A percentile compares a stretch with the other conserved stretches of the same genome.
phyloP scores from a whole-genome alignment of 2,329 filamentous ascomycete species.

The Magnaporthiopsis poae region DNA sequence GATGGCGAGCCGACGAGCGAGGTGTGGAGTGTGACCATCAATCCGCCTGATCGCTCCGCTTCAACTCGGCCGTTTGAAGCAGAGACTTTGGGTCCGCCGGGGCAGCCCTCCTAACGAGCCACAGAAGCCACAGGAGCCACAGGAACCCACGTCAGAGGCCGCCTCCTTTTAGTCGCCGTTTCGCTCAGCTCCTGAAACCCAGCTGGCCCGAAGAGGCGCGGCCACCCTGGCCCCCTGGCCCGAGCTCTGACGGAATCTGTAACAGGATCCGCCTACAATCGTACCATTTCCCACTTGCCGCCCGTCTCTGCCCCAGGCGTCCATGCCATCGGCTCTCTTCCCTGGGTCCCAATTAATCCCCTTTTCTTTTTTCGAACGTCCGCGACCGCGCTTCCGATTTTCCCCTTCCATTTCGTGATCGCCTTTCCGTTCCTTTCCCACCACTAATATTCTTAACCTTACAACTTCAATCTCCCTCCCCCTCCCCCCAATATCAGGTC shows the following conservation, averaged over 20 bases:
- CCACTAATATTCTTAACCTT: neutral
- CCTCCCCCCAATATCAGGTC: neutral
- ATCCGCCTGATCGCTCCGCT: neutral
- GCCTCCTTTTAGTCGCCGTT: neutral
- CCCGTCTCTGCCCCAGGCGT: neutral
- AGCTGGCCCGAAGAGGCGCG: neutral
- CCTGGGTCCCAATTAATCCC: neutral
- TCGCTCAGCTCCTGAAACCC: neutral
- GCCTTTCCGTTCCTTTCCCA: neutral
- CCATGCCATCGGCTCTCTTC: neutral
- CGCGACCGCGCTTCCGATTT: neutral
- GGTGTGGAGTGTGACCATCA: neutral
- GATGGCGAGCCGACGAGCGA: neutral
- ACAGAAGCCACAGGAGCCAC: too few species aligned
- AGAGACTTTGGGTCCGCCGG: neutral
- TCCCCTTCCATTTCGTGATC: constrained; percentile 1
- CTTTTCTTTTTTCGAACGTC: neutral
- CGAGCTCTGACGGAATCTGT: neutral
- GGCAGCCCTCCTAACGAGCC: neutral
- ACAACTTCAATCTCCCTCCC: neutral
- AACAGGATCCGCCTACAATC: constrained; percentile 6
- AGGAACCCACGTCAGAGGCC: too few species aligned
- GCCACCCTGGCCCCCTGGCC: neutral
- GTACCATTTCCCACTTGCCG: constrained; percentile 6
- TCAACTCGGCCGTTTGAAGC: neutral